A percentile compares a stretch with the other conserved stretches of the same genome.
These are phyloP conservation scores for Gracilariopsis chorda DNA, from an alignment of 23 red algal species.

Conservation along the genomic window DNA sequence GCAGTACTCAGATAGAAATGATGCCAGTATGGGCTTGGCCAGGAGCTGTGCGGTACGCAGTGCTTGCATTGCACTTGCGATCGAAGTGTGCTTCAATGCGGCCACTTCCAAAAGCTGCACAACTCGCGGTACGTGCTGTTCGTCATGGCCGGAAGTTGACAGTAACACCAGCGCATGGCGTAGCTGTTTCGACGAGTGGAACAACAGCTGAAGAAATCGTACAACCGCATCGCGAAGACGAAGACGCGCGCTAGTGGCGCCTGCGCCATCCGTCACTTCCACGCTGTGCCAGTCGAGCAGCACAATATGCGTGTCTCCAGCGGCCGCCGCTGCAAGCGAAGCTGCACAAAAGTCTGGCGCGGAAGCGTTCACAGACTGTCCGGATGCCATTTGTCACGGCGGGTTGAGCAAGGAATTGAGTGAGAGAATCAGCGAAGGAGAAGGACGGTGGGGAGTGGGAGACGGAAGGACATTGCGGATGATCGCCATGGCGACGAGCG, in stretches of 20 bases:
- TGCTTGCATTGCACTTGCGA: background rate
- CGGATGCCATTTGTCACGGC: background rate
- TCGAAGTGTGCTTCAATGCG: background rate
- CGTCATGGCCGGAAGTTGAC: background rate
- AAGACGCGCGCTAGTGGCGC: background rate
- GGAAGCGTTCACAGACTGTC: background rate
- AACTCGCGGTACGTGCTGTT: background rate
- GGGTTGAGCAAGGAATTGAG: too few relatives aligned
- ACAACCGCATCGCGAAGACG: background rate
- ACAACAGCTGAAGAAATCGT: background rate
- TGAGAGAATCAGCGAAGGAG: too few relatives aligned
- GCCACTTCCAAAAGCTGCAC: background rate
- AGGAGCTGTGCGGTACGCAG: background rate
- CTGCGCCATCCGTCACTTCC: background rate
- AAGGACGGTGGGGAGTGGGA: too few relatives aligned
- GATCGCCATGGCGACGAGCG: too few relatives aligned
- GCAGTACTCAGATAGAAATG: background rate
- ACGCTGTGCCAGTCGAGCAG: background rate
- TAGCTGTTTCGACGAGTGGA: background rate
- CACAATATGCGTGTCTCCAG: background rate
- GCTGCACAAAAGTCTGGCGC: background rate
- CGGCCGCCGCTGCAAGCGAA: background rate
- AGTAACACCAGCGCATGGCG: background rate
- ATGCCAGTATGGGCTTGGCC: background rate
- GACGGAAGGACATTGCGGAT: too few relatives aligned